phyloP scores from a whole-genome alignment of 106 monocot species.

The Posidonia australis region DNA sequence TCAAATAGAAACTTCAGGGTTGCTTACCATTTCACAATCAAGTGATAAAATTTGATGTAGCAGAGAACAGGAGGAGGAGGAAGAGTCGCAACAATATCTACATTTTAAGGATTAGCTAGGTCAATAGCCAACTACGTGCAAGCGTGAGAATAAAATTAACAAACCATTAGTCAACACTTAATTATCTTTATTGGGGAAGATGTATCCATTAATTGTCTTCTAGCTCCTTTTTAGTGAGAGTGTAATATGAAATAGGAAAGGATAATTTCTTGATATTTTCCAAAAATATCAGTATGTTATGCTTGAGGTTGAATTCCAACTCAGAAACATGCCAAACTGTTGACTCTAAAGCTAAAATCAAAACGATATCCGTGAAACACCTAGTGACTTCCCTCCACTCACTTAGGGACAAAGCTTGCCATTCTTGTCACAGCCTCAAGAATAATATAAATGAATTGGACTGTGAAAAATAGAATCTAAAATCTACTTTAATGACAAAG shows the following conservation, averaged over 20 bases:
- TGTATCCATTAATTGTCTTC: slow-evolving; percentile 91
- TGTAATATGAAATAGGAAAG: slow-evolving; percentile 74
- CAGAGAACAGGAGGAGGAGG: slow-evolving; percentile 39
- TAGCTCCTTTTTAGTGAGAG: slow-evolving; percentile 62
- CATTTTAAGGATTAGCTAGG: slow-evolving; percentile 3
- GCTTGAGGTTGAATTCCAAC: background rate
- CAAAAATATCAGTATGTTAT: slow-evolving; percentile 7
- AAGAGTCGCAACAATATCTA: slow-evolving; percentile 58
- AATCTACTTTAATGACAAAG: too few relatives aligned
- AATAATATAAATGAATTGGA: too few relatives aligned
- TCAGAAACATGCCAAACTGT: too few relatives aligned
- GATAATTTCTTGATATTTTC: slow-evolving; percentile 43
- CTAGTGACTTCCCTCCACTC: too few relatives aligned
- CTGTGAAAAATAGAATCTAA: too few relatives aligned
- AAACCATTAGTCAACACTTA: slow-evolving; percentile 1
- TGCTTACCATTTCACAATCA: slow-evolving; percentile 97
- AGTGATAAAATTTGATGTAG: slow-evolving; percentile 58
- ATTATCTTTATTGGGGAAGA: slow-evolving; percentile 47
- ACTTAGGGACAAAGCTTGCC: too few relatives aligned
- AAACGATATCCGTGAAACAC: too few relatives aligned
- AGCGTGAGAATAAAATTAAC: background rate
- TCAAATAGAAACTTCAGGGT: background rate
- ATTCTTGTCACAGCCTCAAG: too few relatives aligned
- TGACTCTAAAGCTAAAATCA: too few relatives aligned
- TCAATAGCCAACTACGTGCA: slow-evolving; percentile 4